These are phyloP conservation scores for Neurospora tetrasperma DNA, from an alignment of 495 filamentous ascomycete genomes.

Conservation along the genomic window DNA sequence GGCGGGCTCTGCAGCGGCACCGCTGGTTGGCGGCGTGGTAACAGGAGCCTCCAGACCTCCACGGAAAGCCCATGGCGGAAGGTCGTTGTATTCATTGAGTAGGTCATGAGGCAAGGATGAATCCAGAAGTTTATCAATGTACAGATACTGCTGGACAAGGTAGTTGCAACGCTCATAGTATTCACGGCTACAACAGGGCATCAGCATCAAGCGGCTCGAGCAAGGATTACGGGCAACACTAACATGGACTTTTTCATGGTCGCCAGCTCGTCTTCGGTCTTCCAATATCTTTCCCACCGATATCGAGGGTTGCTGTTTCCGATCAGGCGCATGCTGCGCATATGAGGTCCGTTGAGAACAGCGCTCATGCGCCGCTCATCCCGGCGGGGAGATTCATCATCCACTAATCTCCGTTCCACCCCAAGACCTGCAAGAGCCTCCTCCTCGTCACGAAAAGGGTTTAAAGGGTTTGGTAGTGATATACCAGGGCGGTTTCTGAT, in stretches of 20 bases:
- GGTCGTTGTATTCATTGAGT: conserved; percentile 71
- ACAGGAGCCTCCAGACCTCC: conserved; percentile 40
- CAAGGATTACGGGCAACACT: conserved; percentile 9
- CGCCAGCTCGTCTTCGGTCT: conserved; percentile 53
- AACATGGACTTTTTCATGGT: conserved; percentile 54
- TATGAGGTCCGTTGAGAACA: conserved; percentile 54
- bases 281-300: conserved; percentile 65
- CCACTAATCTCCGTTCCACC: conserved; percentile 9
- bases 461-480: conserved; percentile 1
- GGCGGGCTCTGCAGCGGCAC: conserved; percentile 29
- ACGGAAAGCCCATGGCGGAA: conserved; percentile 30
- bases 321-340: conserved; percentile 69
- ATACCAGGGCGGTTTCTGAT: conserved; percentile 25
- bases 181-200: conserved; percentile 38
- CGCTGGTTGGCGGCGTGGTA: conserved; percentile 31
- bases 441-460: conserved; percentile 18
- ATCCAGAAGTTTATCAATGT: conserved; percentile 84
- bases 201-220: neutral
- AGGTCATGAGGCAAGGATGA: conserved; percentile 78
- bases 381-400: conserved; percentile 26
- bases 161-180: conserved; percentile 81
- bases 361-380: conserved; percentile 42
- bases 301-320: conserved; percentile 68
- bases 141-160: conserved; percentile 77
- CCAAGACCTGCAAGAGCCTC: conserved; percentile 3